A percentile compares a stretch with the other conserved stretches of the same genome.
Evolutionary conservation across 768 basidiomycete genomes (phyloP).

Genomic region (Suillus ampliporus): DNA sequence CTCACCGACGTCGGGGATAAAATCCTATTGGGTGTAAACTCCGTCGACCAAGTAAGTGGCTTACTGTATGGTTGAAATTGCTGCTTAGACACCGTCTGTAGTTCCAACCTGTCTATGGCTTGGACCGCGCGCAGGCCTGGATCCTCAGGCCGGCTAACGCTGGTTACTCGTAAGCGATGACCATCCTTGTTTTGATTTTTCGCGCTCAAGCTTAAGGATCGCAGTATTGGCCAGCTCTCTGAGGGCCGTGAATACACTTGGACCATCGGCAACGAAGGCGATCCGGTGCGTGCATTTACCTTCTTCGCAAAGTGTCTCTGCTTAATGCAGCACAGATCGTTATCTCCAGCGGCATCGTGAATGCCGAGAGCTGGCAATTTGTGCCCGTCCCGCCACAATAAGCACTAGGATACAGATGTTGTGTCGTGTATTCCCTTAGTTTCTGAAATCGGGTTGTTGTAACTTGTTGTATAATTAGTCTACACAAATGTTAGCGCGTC

Average conservation of each 20-base stretch:
- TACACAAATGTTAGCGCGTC: too few relatives aligned
- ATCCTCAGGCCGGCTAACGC: neutral
- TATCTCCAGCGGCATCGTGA: neutral
- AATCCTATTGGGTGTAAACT: neutral
- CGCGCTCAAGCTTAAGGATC: neutral
- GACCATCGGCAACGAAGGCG: neutral
- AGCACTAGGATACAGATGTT: too few relatives aligned
- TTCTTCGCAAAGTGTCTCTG: neutral
- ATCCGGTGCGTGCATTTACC: neutral
- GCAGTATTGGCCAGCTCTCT: neutral
- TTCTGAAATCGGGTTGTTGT: too few relatives aligned
- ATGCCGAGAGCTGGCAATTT: neutral
- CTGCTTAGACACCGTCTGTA: neutral
- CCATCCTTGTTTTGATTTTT: neutral
- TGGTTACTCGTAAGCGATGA: neutral
- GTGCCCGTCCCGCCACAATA: too few relatives aligned
- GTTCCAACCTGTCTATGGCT: neutral
- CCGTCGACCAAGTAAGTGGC: neutral
- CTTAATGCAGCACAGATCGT: neutral
- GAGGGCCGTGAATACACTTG: neutral
- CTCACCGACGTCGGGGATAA: neutral
- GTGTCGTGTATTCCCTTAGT: too few relatives aligned
- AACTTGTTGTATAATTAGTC: too few relatives aligned
- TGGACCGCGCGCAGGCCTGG: neutral
- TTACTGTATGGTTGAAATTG: neutral